These are phyloP conservation scores for Pseudotsuga menziesii DNA, from an alignment of 75 land plant genomes.

Conservation along the genomic window DNA sequence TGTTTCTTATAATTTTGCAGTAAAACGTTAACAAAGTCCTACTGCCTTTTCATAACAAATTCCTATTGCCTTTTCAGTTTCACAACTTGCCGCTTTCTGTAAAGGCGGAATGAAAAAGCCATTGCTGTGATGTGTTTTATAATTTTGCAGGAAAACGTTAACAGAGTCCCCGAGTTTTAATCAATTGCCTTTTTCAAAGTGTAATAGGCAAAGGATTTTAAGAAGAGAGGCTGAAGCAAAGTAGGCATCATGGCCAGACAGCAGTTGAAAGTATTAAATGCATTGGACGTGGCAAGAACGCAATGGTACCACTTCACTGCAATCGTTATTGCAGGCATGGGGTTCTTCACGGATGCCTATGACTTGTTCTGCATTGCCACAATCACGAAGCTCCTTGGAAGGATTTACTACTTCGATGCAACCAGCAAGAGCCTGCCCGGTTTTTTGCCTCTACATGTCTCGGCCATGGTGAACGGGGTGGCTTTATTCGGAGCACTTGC, in stretches of 20 bases:
- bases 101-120: too few species aligned
- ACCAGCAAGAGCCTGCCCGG: conserved; percentile 16
- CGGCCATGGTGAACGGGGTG: conserved; percentile 22
- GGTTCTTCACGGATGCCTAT: conserved; percentile 55
- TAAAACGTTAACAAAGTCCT: too few species aligned
- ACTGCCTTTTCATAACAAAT: too few species aligned
- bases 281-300: conserved; percentile 38
- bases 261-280: conserved; percentile 19
- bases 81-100: too few species aligned
- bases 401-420: conserved; percentile 32
- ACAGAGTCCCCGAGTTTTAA: background rate
- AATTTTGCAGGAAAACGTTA: too few species aligned
- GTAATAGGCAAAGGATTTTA: too few species aligned
- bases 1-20: too few species aligned
- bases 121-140: too few species aligned
- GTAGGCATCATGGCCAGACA: background rate
- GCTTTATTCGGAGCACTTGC: conserved; percentile 34
- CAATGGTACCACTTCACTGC: conserved; percentile 52
- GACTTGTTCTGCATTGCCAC: conserved; percentile 44
- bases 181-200: background rate
- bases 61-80: too few species aligned
- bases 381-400: conserved; percentile 38
- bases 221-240: background rate
- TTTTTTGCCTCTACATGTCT: conserved; percentile 21
- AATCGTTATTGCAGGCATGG: conserved; percentile 49